Evolutionary conservation across 345 rosid species (phyloP), one percentile per base, ranked within the genome.

Genomic region (Aurinia saxatilis): DNA sequence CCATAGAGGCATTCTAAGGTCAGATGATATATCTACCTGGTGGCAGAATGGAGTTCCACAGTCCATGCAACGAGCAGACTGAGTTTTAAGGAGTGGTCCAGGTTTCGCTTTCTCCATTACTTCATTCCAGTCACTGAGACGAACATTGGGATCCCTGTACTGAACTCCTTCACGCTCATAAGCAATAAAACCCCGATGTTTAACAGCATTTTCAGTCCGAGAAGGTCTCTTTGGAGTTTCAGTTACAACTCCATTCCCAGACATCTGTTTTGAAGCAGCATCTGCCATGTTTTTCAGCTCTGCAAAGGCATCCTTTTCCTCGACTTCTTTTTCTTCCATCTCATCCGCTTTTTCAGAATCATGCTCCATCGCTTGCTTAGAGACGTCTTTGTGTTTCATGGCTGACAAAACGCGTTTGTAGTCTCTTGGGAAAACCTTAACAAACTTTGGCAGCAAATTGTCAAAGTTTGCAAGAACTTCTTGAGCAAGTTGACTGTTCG

Each of bases 31-130:
- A 23, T 44, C 57, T 66, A 81, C 99, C 95, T 95, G 99, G 66
- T 95, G 98, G 79, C 99, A 95, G 81, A 90, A 95, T 49, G 99
- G 99, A 60, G 99, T 95, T 33, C 99, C 99, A 73, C 99, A 95
- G 66, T 90, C 99, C 99, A 95, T 95, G 79, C 99, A 95, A 54
- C 99, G 96, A 40, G 99, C 98, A 13, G 99, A 83, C 68, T 95
- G 99, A 2, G 99, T 95, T 44, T 78, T 95, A 21, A 88, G 69
- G 34, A 95, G 90, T 8, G 92, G 87, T 17, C 98, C 87, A 56
- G 95, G 95, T 55, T 82, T 77, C 46, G 95, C 50, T 67, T 79
- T 84, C 79, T 84, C 85, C 87, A 79, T 86, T 55, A 95, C 99
- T 78, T 95, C 99, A 6, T 86, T 79, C 96, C 96, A 95, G 57